Evolutionary conservation across 495 filamentous ascomycete species (phyloP), one percentile per base, ranked within the genome.

Genomic region (Lasiosphaeria ovina): DNA sequence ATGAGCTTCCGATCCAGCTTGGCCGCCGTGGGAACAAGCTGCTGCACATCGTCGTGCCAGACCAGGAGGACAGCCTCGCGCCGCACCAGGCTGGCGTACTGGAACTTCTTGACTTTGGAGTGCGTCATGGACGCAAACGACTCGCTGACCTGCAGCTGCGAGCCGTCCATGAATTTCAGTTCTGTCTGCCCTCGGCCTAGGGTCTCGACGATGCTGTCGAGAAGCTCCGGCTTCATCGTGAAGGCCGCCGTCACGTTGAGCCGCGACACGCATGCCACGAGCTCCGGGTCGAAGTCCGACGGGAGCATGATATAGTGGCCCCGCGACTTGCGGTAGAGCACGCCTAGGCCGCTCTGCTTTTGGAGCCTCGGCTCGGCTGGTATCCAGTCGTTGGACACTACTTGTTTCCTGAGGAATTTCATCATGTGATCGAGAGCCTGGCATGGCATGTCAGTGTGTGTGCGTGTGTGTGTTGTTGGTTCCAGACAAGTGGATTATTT

Each of bases 391-490:
- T 79, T 76, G n/a, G 78, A 74, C 35, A 81, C 85, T 69, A 87
- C 84, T 64, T 89, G 85, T 61, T 90, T 87, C 71, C 86, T 85
- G n/a, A 90, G 73, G 62, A 86, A 89, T 61, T 84, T 89, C 40
- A 86, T 86, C 86, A 90, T 89, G 52, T 90, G 80, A 58, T 85
- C 82, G 62, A 85, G 87, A 55, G 53, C 35, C 32, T 8, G 9
- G 47, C 47, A 50, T 8, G 24, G 9, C 57, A 89, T 87, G 58
- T 89, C 3, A 47, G 11, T 16, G 4, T 6, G 9, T 16, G 4
- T 40, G 36, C 24, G 24, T 24, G 24, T 24, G 24, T 24, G 24
- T 24, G 24, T 24, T 24, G 24, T 24, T 24, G 24, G 24, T 24
- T 24, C 24, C 24, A 24, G 24, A 24, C 24, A 24, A 24, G 24